Evolutionary conservation across 768 basidiomycete genomes (phyloP).

Genomic region (Naganishia kalamii): DNA sequence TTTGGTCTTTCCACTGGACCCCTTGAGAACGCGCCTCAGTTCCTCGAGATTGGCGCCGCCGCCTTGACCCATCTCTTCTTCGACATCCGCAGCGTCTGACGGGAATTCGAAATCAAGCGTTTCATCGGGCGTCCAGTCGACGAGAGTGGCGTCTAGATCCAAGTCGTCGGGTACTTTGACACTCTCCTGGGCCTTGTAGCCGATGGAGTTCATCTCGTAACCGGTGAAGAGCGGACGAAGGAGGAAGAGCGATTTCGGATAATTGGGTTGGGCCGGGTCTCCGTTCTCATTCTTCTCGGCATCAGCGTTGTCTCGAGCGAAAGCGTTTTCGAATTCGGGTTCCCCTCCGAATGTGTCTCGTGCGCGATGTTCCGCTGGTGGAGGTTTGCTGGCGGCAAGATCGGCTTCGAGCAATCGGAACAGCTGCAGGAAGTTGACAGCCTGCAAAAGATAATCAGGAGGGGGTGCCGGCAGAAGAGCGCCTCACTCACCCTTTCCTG

Average conservation of each 20-base stretch:
- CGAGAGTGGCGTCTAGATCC: conserved; percentile 78
- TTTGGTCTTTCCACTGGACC: conserved; percentile 46
- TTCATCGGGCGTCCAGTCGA: conserved; percentile 50
- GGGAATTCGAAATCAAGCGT: conserved; percentile 26
- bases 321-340: conserved; percentile 4
- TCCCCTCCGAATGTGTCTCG: neutral
- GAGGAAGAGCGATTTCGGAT: conserved; percentile 84
- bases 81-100: conserved; percentile 27
- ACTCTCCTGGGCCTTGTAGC: conserved; percentile 67
- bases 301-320: conserved; percentile 12
- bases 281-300: conserved; percentile 6
- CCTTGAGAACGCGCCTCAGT: conserved; percentile 36
- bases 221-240: conserved; percentile 69
- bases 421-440: conserved; percentile 70
- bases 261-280: conserved; percentile 51
- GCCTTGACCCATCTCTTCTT: conserved; percentile 43
- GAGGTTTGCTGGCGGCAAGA: conserved; percentile 54
- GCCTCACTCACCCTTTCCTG: conserved; percentile 67
- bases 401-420: conserved; percentile 72
- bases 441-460: conserved; percentile 50
- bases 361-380: conserved; percentile 33
- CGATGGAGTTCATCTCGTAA: conserved; percentile 82
- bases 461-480: neutral
- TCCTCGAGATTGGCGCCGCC: conserved; percentile 41
- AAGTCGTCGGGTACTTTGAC: conserved; percentile 77